These are phyloP conservation scores for Rutstroemia sydowiana DNA, from an alignment of 2,329 filamentous ascomycete species.

Conservation along the genomic window DNA sequence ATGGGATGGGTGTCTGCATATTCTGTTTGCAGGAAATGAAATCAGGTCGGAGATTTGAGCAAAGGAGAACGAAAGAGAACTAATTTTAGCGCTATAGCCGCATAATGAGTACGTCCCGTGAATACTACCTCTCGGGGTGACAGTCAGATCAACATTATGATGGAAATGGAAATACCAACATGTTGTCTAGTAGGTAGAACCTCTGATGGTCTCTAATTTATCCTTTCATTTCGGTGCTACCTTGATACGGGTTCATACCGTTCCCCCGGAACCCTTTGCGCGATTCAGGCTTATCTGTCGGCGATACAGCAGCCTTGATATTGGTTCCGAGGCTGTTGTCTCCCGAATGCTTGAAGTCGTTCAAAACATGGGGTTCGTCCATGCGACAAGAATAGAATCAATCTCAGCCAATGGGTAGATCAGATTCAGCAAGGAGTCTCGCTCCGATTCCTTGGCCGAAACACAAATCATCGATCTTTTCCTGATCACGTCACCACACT, in stretches of 20 bases:
- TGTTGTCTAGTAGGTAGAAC: neutral
- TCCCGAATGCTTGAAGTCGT: neutral
- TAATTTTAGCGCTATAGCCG: slow-evolving; percentile 5
- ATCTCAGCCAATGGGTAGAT: neutral
- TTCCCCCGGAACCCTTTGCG: neutral
- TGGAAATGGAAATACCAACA: slow-evolving; percentile 2
- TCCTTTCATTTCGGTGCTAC: neutral
- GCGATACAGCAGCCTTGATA: neutral
- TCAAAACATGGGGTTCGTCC: neutral
- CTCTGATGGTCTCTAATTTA: neutral
- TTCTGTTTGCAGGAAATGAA: neutral
- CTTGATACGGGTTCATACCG: slow-evolving; percentile 1
- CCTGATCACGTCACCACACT: neutral
- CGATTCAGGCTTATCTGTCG: neutral
- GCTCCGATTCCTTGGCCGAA: neutral
- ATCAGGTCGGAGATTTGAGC: neutral
- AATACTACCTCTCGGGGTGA: neutral
- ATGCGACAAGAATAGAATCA: neutral
- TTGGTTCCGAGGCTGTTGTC: neutral
- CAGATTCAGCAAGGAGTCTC: neutral
- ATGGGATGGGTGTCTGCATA: neutral
- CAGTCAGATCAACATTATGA: neutral
- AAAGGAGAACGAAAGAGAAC: neutral
- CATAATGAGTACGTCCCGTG: neutral
- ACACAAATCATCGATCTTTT: neutral